These are phyloP conservation scores for Ustilago xerochloae DNA, from an alignment of 1,284 basidiomycete genomes.

Conservation along the genomic window DNA sequence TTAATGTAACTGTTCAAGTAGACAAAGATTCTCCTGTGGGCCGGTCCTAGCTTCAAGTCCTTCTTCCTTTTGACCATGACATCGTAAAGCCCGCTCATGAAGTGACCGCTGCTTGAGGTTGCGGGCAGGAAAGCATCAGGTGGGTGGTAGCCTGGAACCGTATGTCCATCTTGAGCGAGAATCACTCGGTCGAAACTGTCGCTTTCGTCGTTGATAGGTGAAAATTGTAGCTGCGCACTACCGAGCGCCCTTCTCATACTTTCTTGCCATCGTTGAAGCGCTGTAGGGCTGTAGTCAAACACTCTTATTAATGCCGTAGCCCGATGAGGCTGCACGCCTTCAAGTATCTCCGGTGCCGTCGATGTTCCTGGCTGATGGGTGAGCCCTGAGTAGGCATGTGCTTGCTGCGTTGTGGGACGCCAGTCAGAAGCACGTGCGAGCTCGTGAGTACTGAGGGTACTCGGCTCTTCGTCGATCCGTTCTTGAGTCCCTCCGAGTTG, in stretches of 20 bases:
- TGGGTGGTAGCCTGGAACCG: constrained; percentile 1
- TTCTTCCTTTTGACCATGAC: background rate
- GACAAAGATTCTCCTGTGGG: constrained; percentile 1
- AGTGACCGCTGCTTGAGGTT: background rate
- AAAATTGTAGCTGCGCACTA: background rate
- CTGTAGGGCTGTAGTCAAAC: background rate
- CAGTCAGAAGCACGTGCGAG: no score
- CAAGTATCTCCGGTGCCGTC: no score
- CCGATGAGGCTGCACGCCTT: no score
- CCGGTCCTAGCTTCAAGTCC: background rate
- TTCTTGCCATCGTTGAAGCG: background rate
- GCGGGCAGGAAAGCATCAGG: background rate
- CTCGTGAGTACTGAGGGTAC: no score
- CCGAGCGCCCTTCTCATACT: background rate
- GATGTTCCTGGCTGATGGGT: no score
- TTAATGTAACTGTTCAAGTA: constrained; percentile 13
- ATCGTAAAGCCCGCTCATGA: background rate
- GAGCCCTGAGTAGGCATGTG: no score
- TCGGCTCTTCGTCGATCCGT: no score
- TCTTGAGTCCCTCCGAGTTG: no score
- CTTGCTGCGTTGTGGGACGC: no score
- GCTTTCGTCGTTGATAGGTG: background rate
- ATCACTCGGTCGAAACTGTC: background rate
- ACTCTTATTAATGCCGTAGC: background rate
- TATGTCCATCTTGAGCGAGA: constrained; percentile 1